phyloP scores from a whole-genome alignment of 2,329 filamentous ascomycete species.

The Xylariaceae sp. region DNA sequence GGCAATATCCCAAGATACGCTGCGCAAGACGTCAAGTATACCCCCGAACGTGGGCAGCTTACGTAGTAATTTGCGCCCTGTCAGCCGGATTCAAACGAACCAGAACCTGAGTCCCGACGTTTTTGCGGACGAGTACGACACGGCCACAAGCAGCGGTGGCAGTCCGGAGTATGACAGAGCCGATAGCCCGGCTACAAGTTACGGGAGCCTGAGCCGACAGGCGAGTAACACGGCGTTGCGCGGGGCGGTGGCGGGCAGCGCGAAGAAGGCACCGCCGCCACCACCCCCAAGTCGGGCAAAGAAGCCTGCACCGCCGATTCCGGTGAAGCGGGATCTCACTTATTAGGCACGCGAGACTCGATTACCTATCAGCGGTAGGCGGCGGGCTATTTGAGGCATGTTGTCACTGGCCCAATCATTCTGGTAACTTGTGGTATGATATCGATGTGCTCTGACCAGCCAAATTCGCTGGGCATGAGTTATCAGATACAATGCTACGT shows the following conservation, averaged over 20 bases:
- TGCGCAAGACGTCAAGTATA: slow-evolving; percentile 20
- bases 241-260: slow-evolving; percentile 10
- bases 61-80: slow-evolving; percentile 41
- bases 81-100: slow-evolving; percentile 39
- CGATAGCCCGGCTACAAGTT: slow-evolving; percentile 53
- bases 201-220: slow-evolving; percentile 48
- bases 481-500: too few relatives aligned
- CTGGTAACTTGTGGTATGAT: too few relatives aligned
- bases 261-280: slow-evolving; percentile 40
- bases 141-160: slow-evolving; percentile 44
- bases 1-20: slow-evolving; percentile 14
- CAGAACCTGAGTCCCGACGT: slow-evolving; percentile 34
- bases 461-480: too few relatives aligned
- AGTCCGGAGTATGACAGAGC: slow-evolving; percentile 49
- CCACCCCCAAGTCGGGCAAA: slow-evolving; percentile 45
- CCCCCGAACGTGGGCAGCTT: slow-evolving; percentile 31
- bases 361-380: too few relatives aligned
- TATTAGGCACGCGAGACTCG: slow-evolving; percentile 12
- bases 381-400: too few relatives aligned
- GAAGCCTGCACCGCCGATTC: slow-evolving; percentile 52
- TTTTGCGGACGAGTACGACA: slow-evolving; percentile 48
- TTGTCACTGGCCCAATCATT: too few relatives aligned
- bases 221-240: slow-evolving; percentile 32
- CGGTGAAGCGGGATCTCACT: slow-evolving; percentile 29
- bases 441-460: too few relatives aligned